Evolutionary conservation across 106 monocot genomes (phyloP).

Genomic region (Cymbidium sinense): DNA sequence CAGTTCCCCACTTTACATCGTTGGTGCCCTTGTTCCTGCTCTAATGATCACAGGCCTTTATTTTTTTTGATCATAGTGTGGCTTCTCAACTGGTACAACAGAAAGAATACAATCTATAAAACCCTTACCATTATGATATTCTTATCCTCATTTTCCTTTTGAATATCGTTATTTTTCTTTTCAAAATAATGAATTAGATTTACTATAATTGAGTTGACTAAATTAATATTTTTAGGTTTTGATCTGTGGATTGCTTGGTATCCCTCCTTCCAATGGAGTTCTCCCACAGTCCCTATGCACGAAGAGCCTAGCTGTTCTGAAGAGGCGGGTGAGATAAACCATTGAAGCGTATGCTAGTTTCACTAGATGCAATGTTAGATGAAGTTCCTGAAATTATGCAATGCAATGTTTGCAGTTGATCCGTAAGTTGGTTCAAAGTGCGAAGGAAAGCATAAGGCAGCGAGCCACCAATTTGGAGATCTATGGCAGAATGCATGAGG

Average conservation of each 20-base stretch:
- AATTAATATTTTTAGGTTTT: constrained; percentile 47
- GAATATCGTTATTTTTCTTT: background rate
- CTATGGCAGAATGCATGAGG: constrained; percentile 76
- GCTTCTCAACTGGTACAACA: constrained; percentile 95
- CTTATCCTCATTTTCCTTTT: constrained; percentile 41
- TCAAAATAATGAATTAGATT: background rate
- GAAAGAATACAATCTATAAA: constrained; percentile 89
- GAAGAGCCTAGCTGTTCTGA: constrained; percentile 45
- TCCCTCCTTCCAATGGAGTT: constrained; percentile 93
- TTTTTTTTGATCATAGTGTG: constrained; percentile 94
- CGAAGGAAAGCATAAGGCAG: constrained; percentile 49
- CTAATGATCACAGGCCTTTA: constrained; percentile 88
- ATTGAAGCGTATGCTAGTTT: background rate
- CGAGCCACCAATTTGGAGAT: constrained; percentile 63
- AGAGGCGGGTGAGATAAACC: constrained; percentile 51
- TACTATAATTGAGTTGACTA: background rate
- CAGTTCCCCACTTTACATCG: constrained; percentile 66
- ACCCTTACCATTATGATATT: constrained; percentile 93
- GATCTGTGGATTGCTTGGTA: constrained; percentile 77
- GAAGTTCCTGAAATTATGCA: background rate
- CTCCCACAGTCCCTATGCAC: constrained; percentile 69
- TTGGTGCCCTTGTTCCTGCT: constrained; percentile 74
- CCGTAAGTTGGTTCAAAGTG: constrained; percentile 67
- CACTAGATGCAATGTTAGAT: background rate
- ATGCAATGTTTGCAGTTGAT: constrained; percentile 34